These are phyloP conservation scores for Heritiera littoralis DNA, from an alignment of 345 rosid species.

Conservation along the genomic window DNA sequence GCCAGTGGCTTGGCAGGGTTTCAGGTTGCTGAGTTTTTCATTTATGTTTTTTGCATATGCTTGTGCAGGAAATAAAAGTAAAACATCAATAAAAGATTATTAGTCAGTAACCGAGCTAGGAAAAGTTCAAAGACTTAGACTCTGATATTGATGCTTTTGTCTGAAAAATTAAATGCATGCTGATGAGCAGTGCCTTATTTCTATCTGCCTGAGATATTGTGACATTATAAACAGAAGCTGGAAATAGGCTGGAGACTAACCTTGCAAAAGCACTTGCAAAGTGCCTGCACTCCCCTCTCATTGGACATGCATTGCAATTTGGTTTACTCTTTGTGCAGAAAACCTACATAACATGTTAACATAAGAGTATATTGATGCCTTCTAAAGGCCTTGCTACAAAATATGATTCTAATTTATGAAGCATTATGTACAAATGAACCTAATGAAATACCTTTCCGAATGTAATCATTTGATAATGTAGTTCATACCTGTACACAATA, in stretches of 20 bases:
- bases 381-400: not conserved
- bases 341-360: conserved; percentile 58
- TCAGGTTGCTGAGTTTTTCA: not conserved
- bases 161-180: not conserved
- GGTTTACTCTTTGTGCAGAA: conserved; percentile 93
- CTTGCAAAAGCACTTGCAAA: conserved; percentile 99
- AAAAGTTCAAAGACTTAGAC: not conserved
- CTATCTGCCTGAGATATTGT: not conserved
- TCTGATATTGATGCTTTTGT: conserved; percentile 3
- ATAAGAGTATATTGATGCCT: conserved; percentile 21
- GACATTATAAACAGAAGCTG: not conserved
- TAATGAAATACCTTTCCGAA: conserved; percentile 82
- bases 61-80: not conserved
- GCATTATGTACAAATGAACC: conserved; percentile 16
- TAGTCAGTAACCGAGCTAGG: not conserved
- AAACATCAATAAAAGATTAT: not conserved
- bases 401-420: not conserved
- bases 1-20: not conserved
- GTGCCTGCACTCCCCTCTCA: conserved; percentile 97
- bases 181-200: not conserved
- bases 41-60: not conserved
- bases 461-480: conserved; percentile 94
- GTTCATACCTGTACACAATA: conserved; percentile 67
- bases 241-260: conserved; percentile 39
- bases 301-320: conserved; percentile 96